Base-by-base conservation (phyloP, 192 early-diverging fungal genomes). In the Linnemannia elongata region DNA sequence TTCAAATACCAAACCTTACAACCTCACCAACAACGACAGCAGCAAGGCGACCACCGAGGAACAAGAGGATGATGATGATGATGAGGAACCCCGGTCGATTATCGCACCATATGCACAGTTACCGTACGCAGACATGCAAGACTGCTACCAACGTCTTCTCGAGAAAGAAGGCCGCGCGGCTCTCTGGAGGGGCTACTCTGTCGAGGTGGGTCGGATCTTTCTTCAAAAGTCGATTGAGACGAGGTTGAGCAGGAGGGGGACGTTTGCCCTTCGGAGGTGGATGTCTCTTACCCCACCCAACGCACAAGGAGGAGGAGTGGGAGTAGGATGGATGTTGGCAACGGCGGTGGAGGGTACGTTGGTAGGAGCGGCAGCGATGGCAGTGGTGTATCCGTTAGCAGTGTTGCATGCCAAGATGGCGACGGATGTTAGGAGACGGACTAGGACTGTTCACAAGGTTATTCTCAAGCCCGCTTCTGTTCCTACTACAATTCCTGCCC, bases 91-190 rank as follows among this genome's bases (percentile, higher is more conserved):
- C 18, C 68, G 83, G 15, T 86, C 83, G 7, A 86, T 86, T 47
- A 77, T 86, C 42, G 75, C 66, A 17, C 82, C 82, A 1, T 80
- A 86, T 30, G 83, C 83, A 15, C 83, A 86, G 27, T 45, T 86
- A 0, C 83, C 83, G 10, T 86, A 80, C 22, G 69, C 63, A 39
- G 79, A 77, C 39, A 42, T 47, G 9, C 74, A 74, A 44, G 83
- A 86, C 45, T 86, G 83, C 33, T 71, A 24, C 45, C 17, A 68
- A 0, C 78, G 83, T 2, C 45, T 86, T 7, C 54, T 86, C 18
- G 83, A 86, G 27, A 86, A 80, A 35, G 83, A 86, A 52, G 83
- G 83, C 15, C 69, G 12, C 6, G 18, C 22, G 42, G 73, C 83
- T 0, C 83, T 86, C 45, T 86, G 83, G 83, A 74, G 83, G 10